Base-by-base conservation (phyloP, 2,329 filamentous ascomycete genomes). In the Penicillium sp. region DNA sequence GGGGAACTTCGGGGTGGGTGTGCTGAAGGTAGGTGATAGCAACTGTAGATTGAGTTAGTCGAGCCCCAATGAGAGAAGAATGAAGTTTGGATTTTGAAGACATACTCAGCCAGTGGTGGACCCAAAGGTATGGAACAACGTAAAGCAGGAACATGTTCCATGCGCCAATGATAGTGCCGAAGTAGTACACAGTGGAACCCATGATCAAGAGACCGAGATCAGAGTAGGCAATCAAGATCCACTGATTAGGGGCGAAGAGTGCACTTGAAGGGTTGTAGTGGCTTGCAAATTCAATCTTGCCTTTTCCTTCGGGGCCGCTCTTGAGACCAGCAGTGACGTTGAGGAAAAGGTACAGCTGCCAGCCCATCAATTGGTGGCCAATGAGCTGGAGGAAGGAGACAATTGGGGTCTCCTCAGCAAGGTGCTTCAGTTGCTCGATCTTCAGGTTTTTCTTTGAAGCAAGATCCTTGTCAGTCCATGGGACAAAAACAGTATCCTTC, bases 1-100 rank as follows among this genome's bases (percentile, higher is more conserved):
- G 82, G 16, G 80, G 80, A 45, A 86, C 75, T 3, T 72, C 67
- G 2, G 69, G 75, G 67, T 88, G 83, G 51, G 85, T 88, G 78
- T 90, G 87, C 73, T 90, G 87, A 18, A 90, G 84, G 73, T 88
- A 90, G 45, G 87, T 90, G 67, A 90, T 89, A 58, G 86, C 86
- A 18, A 90, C 86, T 85, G 32, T 54, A 27, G 40, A 24, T 45
- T 16, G 2, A 3, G 1, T 48, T 53, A 57, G 50, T 44, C 34
- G 24, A 29, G 24, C 47, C 40, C 45, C 5, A 16, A 3, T 3
- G 11, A 27, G 24, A 34, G 47, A 7, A 29, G 18, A 10, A 36
- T 7, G 16, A 48, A 24, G 18, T 27, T 2, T 9, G 11, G 27
- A n/a, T n/a, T 14, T 36, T 36, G 13, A 9, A 42, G 44, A 75